Conservation (phyloP, 345 rosid species). For the Eucalyptus camaldulensis region DNA sequence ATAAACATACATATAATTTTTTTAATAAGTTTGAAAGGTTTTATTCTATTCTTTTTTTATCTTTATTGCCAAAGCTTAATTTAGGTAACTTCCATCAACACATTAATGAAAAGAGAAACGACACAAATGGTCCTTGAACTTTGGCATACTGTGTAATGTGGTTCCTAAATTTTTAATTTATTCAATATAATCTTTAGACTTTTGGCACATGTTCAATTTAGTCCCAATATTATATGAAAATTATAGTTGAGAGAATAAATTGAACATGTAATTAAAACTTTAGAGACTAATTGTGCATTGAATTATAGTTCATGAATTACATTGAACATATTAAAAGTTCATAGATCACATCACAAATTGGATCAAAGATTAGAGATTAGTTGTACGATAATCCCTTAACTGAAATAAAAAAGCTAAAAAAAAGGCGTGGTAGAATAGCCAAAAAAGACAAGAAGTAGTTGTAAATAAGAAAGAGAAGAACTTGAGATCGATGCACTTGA, state of each 20-base stretch:
- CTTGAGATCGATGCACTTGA: neutral
- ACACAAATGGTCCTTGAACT: neutral
- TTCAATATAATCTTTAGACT: too few relatives aligned
- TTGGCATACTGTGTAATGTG: neutral
- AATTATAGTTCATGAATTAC: fast-evolving
- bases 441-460: neutral
- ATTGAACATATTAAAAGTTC: too few relatives aligned
- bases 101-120: neutral
- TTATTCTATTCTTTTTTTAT: neutral
- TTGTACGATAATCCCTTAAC: too few relatives aligned
- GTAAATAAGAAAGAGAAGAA: neutral
- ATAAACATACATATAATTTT: neutral
- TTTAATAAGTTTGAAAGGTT: neutral
- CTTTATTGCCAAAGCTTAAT: neutral
- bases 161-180: too few relatives aligned
- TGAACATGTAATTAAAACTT: too few relatives aligned
- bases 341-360: too few relatives aligned
- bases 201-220: too few relatives aligned
- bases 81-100: neutral
- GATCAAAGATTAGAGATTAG: too few relatives aligned
- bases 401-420: neutral
- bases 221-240: too few relatives aligned
- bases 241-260: too few relatives aligned
- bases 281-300: too few relatives aligned
- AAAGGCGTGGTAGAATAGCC: neutral